phyloP scores from a whole-genome alignment of 2,329 filamentous ascomycete genomes.

The Aureobasidium zeae region DNA sequence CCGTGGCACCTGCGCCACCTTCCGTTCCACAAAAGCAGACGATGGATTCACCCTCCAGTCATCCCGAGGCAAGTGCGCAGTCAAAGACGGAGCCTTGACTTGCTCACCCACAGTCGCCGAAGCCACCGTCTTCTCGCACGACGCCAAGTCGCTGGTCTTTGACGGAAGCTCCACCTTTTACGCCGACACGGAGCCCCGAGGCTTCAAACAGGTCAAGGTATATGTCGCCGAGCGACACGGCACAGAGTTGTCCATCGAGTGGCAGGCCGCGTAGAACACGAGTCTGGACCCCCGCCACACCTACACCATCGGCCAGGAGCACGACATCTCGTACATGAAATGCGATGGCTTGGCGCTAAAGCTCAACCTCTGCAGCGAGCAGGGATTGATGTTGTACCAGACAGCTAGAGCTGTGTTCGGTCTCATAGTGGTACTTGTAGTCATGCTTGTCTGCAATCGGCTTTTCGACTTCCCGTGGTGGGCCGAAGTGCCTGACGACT shows the following conservation, averaged over 20 bases:
- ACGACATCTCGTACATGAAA: too few species aligned
- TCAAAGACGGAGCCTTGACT: slow-evolving; percentile 44
- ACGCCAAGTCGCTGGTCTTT: slow-evolving; percentile 30
- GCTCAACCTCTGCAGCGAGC: too few species aligned
- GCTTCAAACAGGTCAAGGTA: slow-evolving; percentile 37
- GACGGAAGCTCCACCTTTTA: slow-evolving; percentile 35
- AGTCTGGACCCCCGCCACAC: too few species aligned
- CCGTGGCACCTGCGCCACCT: slow-evolving; percentile 58
- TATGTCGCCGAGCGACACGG: slow-evolving; percentile 29
- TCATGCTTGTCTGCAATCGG: too few species aligned
- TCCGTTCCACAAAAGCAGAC: slow-evolving; percentile 41
- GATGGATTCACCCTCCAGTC: slow-evolving; percentile 48
- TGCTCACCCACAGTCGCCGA: slow-evolving; percentile 44
- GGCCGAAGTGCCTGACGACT: too few species aligned
- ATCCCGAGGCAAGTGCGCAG: slow-evolving; percentile 50
- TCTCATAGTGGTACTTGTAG: too few species aligned
- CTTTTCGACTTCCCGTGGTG: too few species aligned
- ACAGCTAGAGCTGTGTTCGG: too few species aligned
- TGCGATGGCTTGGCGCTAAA: too few species aligned
- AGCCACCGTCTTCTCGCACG: slow-evolving; percentile 34
- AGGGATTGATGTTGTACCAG: too few species aligned
- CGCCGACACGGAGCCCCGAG: slow-evolving; percentile 35
- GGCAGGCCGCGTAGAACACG: slow-evolving; percentile 25
- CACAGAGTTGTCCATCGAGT: slow-evolving; percentile 29
- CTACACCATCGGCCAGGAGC: too few species aligned